Evolutionary conservation across 371 early-diverging fungal species (phyloP), one percentile per base, ranked within the genome.

Genomic region (Lichtheimia ramosa): DNA sequence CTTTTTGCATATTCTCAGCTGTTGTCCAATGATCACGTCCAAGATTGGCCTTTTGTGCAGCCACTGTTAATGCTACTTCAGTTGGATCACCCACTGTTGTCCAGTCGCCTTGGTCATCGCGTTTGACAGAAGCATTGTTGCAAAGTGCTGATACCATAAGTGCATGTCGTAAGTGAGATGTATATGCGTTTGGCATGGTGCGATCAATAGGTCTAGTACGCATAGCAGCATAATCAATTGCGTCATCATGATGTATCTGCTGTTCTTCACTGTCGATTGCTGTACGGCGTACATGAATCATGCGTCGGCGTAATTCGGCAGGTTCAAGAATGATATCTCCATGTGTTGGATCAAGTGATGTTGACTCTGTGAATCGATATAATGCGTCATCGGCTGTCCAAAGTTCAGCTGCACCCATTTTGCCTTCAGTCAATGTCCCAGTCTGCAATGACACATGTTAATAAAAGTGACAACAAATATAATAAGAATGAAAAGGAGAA

Each of bases 341-440:
- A 43, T 80, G 71, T 21, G 73, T 77, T n/a, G 87, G 86, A 62
- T 89, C 85, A 56, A 89, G 60, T 42, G 82, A 83, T 0, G 89
- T 88, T 15, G 89, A 81, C 48, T 85, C 77, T 14, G 81, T 86
- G 51, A 89, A 87, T n/a, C 70, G 74, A 58, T 89, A 93, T 8
- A 79, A 63, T 5, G 77, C 68, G 55, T 85, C 79, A 54, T 89
- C 89, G 2, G 83, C 75, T n/a, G 88, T 85, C 83, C 89, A 92
- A 40, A 90, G 62, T 65, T 87, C 84, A 48, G 83, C 59, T 8
- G 87, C 81, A 14, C 87, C 89, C 94, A 93, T 92, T 80, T 94
- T 95, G 58, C 96, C 96, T 76, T 95, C 92, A 3, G 97, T 96
- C 50, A 98, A 72, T 0, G 97, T 97, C 25, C 97, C 97, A 0